phyloP scores from a whole-genome alignment of 441 rosid species.

The Populus hybrid region DNA sequence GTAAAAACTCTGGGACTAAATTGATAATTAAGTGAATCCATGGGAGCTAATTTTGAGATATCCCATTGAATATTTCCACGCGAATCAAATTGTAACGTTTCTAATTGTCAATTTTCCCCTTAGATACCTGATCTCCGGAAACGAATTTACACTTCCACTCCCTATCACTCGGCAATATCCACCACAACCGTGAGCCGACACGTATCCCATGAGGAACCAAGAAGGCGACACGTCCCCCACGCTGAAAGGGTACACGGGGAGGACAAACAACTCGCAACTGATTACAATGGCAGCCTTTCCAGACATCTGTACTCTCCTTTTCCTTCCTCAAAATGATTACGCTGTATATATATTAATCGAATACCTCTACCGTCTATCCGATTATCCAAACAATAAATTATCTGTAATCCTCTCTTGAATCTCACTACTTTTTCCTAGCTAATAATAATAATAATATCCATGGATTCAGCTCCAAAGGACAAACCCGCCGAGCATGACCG shows the following conservation, averaged over 20 bases:
- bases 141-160: no score
- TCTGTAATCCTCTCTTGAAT: not conserved
- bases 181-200: no score
- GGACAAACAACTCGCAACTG: not conserved
- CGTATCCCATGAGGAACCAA: not conserved
- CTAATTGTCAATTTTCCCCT: not conserved
- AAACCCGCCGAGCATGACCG: constrained; percentile 5
- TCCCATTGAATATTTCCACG: not conserved
- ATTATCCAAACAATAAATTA: not conserved
- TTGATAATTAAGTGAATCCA: not conserved
- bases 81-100: no score
- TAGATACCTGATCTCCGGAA: not conserved
- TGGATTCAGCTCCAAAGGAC: constrained; percentile 9
- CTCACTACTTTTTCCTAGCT: not conserved
- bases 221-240: not conserved
- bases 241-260: not conserved
- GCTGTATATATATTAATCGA: not conserved
- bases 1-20: not conserved
- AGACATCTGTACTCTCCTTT: no score
- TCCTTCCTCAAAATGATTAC: not conserved
- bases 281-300: not conserved
- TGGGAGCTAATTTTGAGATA: not conserved
- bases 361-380: not conserved
- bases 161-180: no score
- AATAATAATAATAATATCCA: not conserved